Evolutionary conservation across 305 asterid genomes (phyloP), one percentile per base, ranked within the genome.

Genomic region (Nicotiana rustica): DNA sequence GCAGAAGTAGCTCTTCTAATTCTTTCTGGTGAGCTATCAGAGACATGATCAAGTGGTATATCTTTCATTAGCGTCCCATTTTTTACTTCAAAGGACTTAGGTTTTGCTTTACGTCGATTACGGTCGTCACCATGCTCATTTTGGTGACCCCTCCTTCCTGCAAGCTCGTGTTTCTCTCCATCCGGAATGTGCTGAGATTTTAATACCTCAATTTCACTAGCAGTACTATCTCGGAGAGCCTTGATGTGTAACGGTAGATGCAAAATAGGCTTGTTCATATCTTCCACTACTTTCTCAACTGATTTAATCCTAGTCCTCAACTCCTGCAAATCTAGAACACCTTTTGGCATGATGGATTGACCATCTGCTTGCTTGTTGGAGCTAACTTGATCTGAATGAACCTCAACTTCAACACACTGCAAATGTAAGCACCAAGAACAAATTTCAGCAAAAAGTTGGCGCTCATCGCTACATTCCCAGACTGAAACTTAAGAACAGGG

Each of bases 31-130:
- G 93, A 76, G 89, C 84, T 77, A 62, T 87, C 90, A 8, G 96
- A 89, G 75, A 87, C 90, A 64, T 90, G 94, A 82, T 96, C 99
- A 4, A 95, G 94, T 18, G 97, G 97, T 33, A 95, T 95, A 81
- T 96, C 98, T 88, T 95, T 96, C 91, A 90, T 89, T n/a, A 85
- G 85, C 85, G 84, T 82, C 10, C 91, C 92, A 10, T 82, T 91
- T 60, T 88, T 91, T 47, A 73, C 75, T 35, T 92, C 93, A 33
- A 88, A 19, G 81, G 92, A 68, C 85, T 90, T 92, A 41, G 93
- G 86, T 84, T 90, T 92, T 60, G 89, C 87, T 73, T 89, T 91
- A 84, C 86, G 91, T 86, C 90, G 67, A 89, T 90, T 91, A 81
- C 90, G 90, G 65, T 88, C 89, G 25, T 87, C 89, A 14, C 44